A percentile compares a stretch with the other conserved stretches of the same genome.
phyloP scores from a whole-genome alignment of 2,329 filamentous ascomycete species.

The Aspergillus novoparasiticus region DNA sequence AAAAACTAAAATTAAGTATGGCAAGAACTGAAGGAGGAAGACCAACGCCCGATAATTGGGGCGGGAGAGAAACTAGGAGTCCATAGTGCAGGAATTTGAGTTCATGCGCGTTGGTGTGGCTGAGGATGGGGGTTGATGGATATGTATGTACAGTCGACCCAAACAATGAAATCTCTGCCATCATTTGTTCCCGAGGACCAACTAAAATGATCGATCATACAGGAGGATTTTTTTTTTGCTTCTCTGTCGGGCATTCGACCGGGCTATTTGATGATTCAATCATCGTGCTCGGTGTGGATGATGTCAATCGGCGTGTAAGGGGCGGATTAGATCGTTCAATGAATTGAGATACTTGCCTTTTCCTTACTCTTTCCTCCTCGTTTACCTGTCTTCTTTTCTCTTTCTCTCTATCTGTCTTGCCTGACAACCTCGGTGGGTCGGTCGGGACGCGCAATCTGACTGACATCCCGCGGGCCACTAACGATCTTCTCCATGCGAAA shows the following conservation, averaged over 20 bases:
- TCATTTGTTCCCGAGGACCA: background rate
- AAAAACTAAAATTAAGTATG: slow-evolving; percentile 1
- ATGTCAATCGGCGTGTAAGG: background rate
- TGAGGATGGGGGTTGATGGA: background rate
- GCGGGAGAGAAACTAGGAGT: background rate
- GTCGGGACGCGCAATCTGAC: slow-evolving; percentile 4
- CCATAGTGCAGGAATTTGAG: slow-evolving; percentile 1
- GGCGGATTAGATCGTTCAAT: background rate
- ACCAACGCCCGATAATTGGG: background rate
- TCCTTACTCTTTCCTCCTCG: background rate
- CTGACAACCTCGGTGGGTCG: slow-evolving; percentile 3
- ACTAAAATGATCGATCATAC: slow-evolving; percentile 1
- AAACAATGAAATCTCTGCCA: background rate
- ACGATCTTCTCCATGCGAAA: background rate
- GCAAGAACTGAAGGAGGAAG: background rate
- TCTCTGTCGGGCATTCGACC: background rate
- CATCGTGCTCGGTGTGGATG: background rate
- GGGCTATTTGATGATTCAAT: background rate
- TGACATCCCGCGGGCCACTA: slow-evolving; percentile 2
- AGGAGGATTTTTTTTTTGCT: background rate
- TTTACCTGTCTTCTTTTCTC: background rate
- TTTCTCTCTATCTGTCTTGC: background rate
- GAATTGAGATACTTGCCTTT: background rate
- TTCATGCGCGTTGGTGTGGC: slow-evolving; percentile 4
- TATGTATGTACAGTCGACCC: background rate